These are phyloP conservation scores for Umbilicus rupestris DNA, from an alignment of 164 flowering plant genomes.

Conservation along the genomic window DNA sequence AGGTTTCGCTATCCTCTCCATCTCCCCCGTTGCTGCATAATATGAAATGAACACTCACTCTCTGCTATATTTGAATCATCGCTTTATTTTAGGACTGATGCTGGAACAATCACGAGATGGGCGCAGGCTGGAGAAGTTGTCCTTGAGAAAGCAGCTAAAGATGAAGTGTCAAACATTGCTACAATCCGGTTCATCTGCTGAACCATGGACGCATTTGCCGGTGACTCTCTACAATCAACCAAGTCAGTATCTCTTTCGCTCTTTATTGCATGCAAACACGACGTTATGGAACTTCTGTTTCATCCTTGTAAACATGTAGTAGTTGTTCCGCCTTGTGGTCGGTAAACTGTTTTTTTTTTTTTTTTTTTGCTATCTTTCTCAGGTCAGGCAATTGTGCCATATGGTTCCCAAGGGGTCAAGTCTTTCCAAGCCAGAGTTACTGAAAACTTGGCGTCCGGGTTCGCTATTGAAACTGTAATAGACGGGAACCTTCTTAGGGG, in stretches of 20 bases:
- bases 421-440: conserved; percentile 81
- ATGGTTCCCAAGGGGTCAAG: conserved; percentile 35
- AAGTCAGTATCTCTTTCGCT: conserved; percentile 24
- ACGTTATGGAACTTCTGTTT: too few species aligned
- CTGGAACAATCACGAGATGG: conserved; percentile 39
- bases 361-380: background rate
- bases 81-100: conserved; percentile 38
- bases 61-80: background rate
- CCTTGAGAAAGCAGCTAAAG: conserved; percentile 80
- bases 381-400: conserved; percentile 1
- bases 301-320: too few species aligned
- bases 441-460: conserved; percentile 51
- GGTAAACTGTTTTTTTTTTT: conserved; percentile 20
- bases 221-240: conserved; percentile 25
- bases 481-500: conserved; percentile 95
- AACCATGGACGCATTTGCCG: conserved; percentile 22
- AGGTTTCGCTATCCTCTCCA: conserved; percentile 36
- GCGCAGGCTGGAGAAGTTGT: conserved; percentile 54
- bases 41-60: background rate
- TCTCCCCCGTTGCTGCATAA: background rate
- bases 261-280: background rate
- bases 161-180: conserved; percentile 66
- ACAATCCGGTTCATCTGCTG: conserved; percentile 20
- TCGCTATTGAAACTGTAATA: conserved; percentile 72
- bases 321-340: too few species aligned